Evolutionary conservation across 169 alveolate genomes (phyloP).

Genomic region (Haemoproteus tartakovskyi): DNA sequence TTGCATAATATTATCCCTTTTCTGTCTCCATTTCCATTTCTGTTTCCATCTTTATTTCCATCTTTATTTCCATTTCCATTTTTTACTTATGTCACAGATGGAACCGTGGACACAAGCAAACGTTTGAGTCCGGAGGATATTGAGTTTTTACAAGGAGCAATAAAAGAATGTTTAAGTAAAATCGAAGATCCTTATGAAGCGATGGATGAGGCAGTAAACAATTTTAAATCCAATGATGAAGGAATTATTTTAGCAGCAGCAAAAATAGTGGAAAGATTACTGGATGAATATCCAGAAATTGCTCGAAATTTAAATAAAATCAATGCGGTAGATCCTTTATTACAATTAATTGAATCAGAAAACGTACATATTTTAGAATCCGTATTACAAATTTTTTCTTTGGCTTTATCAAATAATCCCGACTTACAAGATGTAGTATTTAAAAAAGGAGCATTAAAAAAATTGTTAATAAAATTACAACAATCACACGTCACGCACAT

Average conservation of each 20-base stretch:
- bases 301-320: constrained; percentile 49
- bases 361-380: constrained; percentile 52
- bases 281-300: constrained; percentile 59
- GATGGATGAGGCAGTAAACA: constrained; percentile 49
- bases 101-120: constrained; percentile 53
- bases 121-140: constrained; percentile 55
- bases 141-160: constrained; percentile 64
- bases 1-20: no score
- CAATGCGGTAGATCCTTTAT: constrained; percentile 55
- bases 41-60: background rate
- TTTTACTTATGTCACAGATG: constrained; percentile 4
- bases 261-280: constrained; percentile 54
- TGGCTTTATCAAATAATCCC: constrained; percentile 61
- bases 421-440: constrained; percentile 44
- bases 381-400: constrained; percentile 44
- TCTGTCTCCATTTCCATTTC: background rate
- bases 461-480: constrained; percentile 34
- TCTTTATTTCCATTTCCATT: background rate
- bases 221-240: constrained; percentile 51
- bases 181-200: constrained; percentile 67
- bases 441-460: constrained; percentile 51
- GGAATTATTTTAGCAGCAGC: constrained; percentile 59
- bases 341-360: constrained; percentile 20
- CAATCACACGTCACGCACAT: constrained; percentile 30
- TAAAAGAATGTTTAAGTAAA: constrained; percentile 57